Base-by-base conservation (phyloP, 805 yeast genomes). In the Starmerella vaccinii region DNA sequence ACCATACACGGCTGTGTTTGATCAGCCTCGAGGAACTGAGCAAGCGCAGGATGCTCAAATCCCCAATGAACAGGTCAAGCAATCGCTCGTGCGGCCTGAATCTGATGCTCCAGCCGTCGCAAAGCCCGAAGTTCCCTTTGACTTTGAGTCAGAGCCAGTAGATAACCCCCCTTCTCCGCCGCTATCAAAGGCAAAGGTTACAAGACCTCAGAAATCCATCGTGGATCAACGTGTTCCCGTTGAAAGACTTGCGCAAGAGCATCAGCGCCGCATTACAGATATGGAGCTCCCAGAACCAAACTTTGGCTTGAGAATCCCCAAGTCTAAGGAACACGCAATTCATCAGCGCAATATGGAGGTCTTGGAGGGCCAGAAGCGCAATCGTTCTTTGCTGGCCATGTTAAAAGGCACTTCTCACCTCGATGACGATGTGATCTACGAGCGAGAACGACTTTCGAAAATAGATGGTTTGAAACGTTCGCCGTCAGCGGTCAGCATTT, bases 1-100 rank as follows among this genome's bases (percentile, higher is more conserved):
- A 26, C 68, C 68, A 13, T 60, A 55, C 42, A 61, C 68, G 27
- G 58, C 65, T 22, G 54, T 55, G 24, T 63, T 65, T 34, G 61
- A 55, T 21, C 4, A 19, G 24, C 24, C 26, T 10, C 12, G 9
- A 10, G 49, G 43, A 5, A 37, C 24, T 16, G 33, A 22, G 44
- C 34, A 37, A 3, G 21, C 6, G 13, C 49, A 27, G 9, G 54
- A 49, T 2, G 32, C 39, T 1, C 51, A 43, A 34, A 22, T 24
- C 2, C 37, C 45, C 13, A 3, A 49, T 2, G n/a, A 22, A 4
- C 47, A 34, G 19, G 5, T 16, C 4, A 35, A 49, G 18, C 53
- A 45, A 29, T 39, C 53, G 30, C 39, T 55, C 13, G 48, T 57
- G 15, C 50, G 47, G 10, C 48, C 51, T 8, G 54, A 53, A 21